Conservation (phyloP, 768 basidiomycete genomes). For the Kwoniella dendrophila region DNA sequence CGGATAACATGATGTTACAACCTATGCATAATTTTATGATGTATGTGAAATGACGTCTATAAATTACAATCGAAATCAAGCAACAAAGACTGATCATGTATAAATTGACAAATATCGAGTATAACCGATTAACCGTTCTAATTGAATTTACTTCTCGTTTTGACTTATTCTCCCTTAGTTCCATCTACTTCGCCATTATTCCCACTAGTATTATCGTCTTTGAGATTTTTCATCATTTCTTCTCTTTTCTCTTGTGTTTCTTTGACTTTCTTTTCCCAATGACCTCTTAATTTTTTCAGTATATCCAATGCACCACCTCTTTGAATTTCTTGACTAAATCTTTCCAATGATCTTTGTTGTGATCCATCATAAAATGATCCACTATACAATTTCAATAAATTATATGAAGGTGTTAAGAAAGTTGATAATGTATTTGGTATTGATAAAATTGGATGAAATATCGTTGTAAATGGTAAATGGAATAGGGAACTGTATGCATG, state of each 20-base stretch:
- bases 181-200: constrained; percentile 9
- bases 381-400: constrained; percentile 31
- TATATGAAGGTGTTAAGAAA: constrained; percentile 29
- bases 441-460: constrained; percentile 40
- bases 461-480: constrained; percentile 38
- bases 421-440: constrained; percentile 28
- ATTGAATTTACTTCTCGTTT: no score
- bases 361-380: constrained; percentile 39
- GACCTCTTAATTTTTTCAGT: constrained; percentile 29
- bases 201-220: constrained; percentile 12
- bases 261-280: constrained; percentile 24
- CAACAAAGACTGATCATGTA: no score
- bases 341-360: constrained; percentile 25
- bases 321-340: constrained; percentile 21
- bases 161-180: constrained; percentile 11
- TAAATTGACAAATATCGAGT: no score
- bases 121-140: no score
- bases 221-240: constrained; percentile 22
- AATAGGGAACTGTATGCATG: constrained; percentile 29
- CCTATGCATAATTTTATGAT: no score
- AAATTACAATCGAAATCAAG: no score
- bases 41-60: no score
- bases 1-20: no score
- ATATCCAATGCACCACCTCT: constrained; percentile 29
- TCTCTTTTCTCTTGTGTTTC: constrained; percentile 24